Conservation (phyloP, 768 basidiomycete genomes). For the Mycena amicta region DNA sequence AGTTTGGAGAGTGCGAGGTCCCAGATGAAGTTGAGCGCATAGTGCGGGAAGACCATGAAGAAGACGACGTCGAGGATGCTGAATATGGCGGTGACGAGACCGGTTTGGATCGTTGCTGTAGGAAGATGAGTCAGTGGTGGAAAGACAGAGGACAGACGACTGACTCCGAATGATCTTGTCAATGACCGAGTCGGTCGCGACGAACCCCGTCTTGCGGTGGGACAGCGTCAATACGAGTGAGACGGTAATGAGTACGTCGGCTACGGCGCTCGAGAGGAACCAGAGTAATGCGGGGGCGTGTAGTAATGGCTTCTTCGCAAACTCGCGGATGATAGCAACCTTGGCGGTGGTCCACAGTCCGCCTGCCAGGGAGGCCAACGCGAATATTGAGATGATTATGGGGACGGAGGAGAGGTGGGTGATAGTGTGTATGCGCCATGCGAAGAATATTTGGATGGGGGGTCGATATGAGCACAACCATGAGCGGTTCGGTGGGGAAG, state of each 20-base stretch:
- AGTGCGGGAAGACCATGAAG: conserved; percentile 11
- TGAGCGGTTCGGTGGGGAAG: conserved; percentile 18
- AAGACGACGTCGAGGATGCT: conserved; percentile 33
- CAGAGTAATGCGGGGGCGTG: conserved; percentile 29
- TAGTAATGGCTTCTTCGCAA: conserved; percentile 10
- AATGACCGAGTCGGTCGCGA: conserved; percentile 39
- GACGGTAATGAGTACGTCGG: conserved; percentile 16
- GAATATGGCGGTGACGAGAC: conserved; percentile 40
- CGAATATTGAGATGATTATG: conserved; percentile 14
- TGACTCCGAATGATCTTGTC: conserved; percentile 38
- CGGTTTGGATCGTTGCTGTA: conserved; percentile 45
- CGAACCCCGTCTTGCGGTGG: conserved; percentile 36
- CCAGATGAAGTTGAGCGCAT: conserved; percentile 14
- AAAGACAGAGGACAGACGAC: background rate
- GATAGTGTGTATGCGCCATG: conserved; percentile 26
- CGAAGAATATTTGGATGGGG: conserved; percentile 30
- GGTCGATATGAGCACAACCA: conserved; percentile 18
- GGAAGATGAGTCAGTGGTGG: background rate
- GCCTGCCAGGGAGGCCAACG: conserved; percentile 22
- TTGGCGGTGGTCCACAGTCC: conserved; percentile 22
- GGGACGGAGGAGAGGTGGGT: conserved; percentile 11
- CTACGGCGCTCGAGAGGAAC: conserved; percentile 35
- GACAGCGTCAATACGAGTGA: conserved; percentile 35
- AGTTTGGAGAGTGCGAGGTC: conserved; percentile 37
- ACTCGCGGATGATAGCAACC: conserved; percentile 8